Base-by-base conservation (phyloP, 306 rosid genomes). In the Carpinus viminea region DNA sequence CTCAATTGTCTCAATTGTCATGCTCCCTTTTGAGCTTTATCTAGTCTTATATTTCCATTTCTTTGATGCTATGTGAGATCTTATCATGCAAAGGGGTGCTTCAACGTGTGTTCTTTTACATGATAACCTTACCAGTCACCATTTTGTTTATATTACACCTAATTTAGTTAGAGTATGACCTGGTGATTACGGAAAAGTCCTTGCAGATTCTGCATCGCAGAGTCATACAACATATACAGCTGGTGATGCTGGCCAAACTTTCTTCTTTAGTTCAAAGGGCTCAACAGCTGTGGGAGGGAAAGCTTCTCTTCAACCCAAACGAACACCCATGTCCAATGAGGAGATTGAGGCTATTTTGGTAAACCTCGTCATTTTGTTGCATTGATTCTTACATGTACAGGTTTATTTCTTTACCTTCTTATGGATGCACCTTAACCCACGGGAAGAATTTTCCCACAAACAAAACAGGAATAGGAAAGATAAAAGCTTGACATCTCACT, bases 261-360 rank as follows among this genome's bases (percentile, higher is more conserved):
- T 85, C 87, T 87, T 88, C 80, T 85, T 94, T 2, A 52, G 88
- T 74, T 86, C 91, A 51, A 86, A 85, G 41, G 87, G 75, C 66
- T 68, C 88, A 11, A 18, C 82, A 75, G 70, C 90, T 16, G 21
- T 85, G 21, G 98, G 93, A 72, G 98, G 98, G 82, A 91, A 94
- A 79, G 97, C 98, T 75, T 94, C 98, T 80, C 90, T 84, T 84
- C 98, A 94, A 78, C 98, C 97, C 54, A 88, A 88, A 81, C 89
- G 98, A 90, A 92, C 93, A 74, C 98, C 95, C 0, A 73, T 94
- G 21, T 83, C 97, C 74, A 81, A 91, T 2, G 92, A 92, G 73
- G 98, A 94, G 89, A 94, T 94, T 72, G 98, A 94, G 72, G 95
- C 97, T 79, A 66, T 94, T 87, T 74, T 94, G 98, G 98, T 94